Evolutionary conservation across 257 asterid species (phyloP).

Genomic region (Verbena officinalis): DNA sequence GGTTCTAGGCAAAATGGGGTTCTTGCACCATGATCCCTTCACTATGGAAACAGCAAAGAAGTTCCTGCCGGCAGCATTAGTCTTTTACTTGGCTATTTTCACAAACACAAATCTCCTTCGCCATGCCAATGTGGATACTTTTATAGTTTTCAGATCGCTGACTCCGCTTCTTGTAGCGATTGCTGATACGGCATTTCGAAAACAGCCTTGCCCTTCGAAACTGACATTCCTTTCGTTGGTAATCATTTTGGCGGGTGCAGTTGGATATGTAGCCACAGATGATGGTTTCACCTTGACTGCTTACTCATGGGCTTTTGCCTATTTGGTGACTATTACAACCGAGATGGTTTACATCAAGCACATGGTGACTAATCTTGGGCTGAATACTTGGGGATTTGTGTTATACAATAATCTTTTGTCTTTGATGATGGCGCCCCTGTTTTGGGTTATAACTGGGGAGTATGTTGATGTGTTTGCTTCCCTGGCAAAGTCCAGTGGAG

Average conservation of each 20-base stretch:
- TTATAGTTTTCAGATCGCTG: constrained; percentile 83
- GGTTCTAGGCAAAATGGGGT: constrained; percentile 77
- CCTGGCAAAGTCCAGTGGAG: constrained; percentile 45
- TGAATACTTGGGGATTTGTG: constrained; percentile 97
- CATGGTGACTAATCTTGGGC: constrained; percentile 93
- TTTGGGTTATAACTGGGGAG: constrained; percentile 91
- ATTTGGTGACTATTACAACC: constrained; percentile 87
- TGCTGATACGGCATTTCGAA: constrained; percentile 84
- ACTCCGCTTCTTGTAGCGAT: constrained; percentile 89
- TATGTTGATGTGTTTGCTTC: constrained; percentile 69
- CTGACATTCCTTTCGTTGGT: constrained; percentile 68
- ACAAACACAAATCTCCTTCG: constrained; percentile 91
- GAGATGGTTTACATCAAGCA: constrained; percentile 99
- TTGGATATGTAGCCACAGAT: constrained; percentile 92
- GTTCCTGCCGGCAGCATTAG: constrained; percentile 90
- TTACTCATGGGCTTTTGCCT: constrained; percentile 93
- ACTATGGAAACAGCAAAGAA: constrained; percentile 74
- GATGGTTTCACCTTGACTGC: constrained; percentile 84
- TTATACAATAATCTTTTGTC: constrained; percentile 83
- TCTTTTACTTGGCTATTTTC: constrained; percentile 85
- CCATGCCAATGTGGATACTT: constrained; percentile 96
- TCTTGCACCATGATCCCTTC: constrained; percentile 83
- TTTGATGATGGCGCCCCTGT: constrained; percentile 90
- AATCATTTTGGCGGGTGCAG: constrained; percentile 76
- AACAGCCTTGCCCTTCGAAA: constrained; percentile 85